Conservation (phyloP, 306 rosid genomes). For the Vigna nakashimae region DNA sequence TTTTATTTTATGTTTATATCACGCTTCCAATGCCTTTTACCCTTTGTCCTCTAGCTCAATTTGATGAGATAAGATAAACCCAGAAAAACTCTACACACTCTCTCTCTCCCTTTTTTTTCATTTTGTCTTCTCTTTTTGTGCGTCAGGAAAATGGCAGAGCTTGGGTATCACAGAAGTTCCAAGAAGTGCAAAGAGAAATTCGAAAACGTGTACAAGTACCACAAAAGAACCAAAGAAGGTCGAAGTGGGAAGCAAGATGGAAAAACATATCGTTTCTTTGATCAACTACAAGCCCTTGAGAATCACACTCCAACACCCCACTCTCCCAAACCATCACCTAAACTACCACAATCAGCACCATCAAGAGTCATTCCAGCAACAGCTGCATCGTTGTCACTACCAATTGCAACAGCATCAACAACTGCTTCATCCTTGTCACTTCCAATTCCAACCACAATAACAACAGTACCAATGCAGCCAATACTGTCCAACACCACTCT, state of each 20-base stretch:
- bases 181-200: slow-evolving; percentile 97
- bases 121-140: neutral
- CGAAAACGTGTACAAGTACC: slow-evolving; percentile 95
- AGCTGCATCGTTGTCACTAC: slow-evolving; percentile 5
- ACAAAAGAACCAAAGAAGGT: slow-evolving; percentile 91
- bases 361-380: slow-evolving; percentile 3
- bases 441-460: neutral
- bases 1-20: slow-evolving; percentile 37
- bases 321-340: slow-evolving; percentile 38
- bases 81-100: neutral
- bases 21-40: slow-evolving; percentile 32
- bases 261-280: slow-evolving; percentile 82
- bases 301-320: slow-evolving; percentile 42
- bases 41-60: slow-evolving; percentile 51
- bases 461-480: slow-evolving; percentile 41
- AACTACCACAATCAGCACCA: slow-evolving; percentile 13
- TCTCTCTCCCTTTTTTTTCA: neutral
- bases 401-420: slow-evolving; percentile 6
- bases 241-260: slow-evolving; percentile 84
- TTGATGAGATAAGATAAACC: slow-evolving; percentile 47
- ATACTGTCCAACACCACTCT: slow-evolving; percentile 17
- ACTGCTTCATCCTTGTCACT: slow-evolving; percentile 9
- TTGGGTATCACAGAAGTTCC: slow-evolving; percentile 80
- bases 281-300: slow-evolving; percentile 81
- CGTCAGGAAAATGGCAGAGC: slow-evolving; percentile 84